These are phyloP conservation scores for Gymnopus androsaceus DNA, from an alignment of 1,284 basidiomycete genomes.

Conservation along the genomic window DNA sequence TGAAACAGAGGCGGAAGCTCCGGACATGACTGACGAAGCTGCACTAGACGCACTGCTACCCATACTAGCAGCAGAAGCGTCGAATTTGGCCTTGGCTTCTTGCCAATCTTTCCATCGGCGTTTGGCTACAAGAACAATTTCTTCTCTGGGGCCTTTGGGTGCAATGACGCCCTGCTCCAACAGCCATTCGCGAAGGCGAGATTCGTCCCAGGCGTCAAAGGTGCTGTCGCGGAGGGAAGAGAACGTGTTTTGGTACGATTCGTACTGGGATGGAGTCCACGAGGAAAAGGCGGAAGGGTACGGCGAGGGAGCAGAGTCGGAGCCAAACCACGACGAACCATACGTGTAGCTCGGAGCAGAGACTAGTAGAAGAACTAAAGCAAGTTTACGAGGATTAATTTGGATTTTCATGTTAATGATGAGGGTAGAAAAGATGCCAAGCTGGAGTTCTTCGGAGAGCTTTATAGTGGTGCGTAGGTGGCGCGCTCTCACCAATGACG, in stretches of 20 bases:
- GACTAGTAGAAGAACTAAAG: not conserved
- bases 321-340: conserved; percentile 2
- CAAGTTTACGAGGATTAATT: not conserved
- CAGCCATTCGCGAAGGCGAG: conserved; percentile 78
- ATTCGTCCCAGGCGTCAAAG: conserved; percentile 82
- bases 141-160: conserved; percentile 77
- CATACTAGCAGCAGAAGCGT: conserved; percentile 55
- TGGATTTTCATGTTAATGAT: conserved; percentile 3
- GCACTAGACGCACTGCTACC: conserved; percentile 59
- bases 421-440: too few relatives aligned
- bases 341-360: not conserved
- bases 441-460: too few relatives aligned
- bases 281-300: conserved; percentile 23
- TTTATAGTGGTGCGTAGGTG: too few relatives aligned
- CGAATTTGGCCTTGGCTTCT: conserved; percentile 53
- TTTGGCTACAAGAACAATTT: conserved; percentile 78
- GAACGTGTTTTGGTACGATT: conserved; percentile 67
- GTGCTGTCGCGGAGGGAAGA: conserved; percentile 53
- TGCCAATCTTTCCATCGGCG: conserved; percentile 64
- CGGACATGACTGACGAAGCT: conserved; percentile 25
- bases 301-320: not conserved
- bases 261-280: conserved; percentile 66
- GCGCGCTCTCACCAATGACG: too few relatives aligned
- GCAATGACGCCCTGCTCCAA: conserved; percentile 84
- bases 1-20: conserved; percentile 43